These are phyloP conservation scores for Lentinula edodes DNA, from an alignment of 768 basidiomycete genomes.

Conservation along the genomic window DNA sequence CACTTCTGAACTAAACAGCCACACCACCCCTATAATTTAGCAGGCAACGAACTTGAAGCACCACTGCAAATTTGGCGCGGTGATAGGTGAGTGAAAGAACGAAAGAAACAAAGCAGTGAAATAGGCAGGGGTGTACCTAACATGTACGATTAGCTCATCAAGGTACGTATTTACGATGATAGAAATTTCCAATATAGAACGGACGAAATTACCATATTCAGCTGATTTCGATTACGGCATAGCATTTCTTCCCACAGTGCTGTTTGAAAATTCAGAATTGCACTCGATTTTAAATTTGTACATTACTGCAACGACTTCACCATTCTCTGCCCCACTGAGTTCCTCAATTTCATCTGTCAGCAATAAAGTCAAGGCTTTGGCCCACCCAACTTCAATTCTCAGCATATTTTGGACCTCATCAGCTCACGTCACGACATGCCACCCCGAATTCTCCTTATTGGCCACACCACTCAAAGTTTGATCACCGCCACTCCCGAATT, in stretches of 20 bases:
- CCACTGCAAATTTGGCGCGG: background rate
- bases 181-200: no score
- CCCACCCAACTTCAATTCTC: no score
- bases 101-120: background rate
- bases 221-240: no score
- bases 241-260: no score
- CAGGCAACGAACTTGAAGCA: background rate
- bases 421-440: background rate
- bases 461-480: background rate
- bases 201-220: no score
- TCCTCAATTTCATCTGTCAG: no score
- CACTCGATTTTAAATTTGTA: no score
- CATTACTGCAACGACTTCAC: no score
- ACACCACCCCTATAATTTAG: background rate
- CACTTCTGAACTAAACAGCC: background rate
- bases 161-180: background rate
- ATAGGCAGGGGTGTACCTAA: background rate
- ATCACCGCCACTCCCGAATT: background rate
- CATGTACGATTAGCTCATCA: background rate
- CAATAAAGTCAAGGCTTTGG: no score
- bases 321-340: no score
- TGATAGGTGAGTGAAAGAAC: background rate
- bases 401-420: background rate
- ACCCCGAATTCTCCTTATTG: background rate
- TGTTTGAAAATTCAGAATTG: no score